A percentile compares a stretch with the other conserved stretches of the same genome.
Evolutionary conservation across 2,329 filamentous ascomycete species (phyloP).

Genomic region (Ustulina deusta): DNA sequence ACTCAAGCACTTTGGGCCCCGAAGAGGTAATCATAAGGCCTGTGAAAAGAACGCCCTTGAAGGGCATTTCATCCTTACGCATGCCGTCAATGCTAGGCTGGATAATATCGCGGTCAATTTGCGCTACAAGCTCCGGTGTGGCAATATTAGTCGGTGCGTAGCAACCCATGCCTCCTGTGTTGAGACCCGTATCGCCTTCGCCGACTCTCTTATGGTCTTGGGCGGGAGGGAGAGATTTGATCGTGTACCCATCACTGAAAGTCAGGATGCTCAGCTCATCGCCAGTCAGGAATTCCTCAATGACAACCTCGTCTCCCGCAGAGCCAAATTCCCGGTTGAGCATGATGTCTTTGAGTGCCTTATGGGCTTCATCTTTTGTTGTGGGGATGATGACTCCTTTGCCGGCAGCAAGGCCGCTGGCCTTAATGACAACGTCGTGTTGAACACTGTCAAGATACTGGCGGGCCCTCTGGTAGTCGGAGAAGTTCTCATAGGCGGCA

Average conservation of each 20-base stretch:
- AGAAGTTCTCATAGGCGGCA: slow-evolving; percentile 90
- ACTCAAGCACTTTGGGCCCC: slow-evolving; percentile 80
- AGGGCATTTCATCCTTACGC: slow-evolving; percentile 80
- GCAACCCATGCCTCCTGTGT: slow-evolving; percentile 98
- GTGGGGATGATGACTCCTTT: slow-evolving; percentile 94
- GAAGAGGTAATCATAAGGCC: slow-evolving; percentile 83
- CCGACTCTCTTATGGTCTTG: slow-evolving; percentile 97
- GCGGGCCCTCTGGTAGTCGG: slow-evolving; percentile 76
- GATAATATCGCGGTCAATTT: slow-evolving; percentile 85
- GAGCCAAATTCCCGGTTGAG: slow-evolving; percentile 84
- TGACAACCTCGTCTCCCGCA: slow-evolving; percentile 91
- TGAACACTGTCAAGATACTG: slow-evolving; percentile 78
- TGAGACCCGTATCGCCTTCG: slow-evolving; percentile 89
- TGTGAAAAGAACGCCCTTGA: slow-evolving; percentile 83
- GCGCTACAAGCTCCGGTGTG: slow-evolving; percentile 78
- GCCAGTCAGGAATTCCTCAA: slow-evolving; percentile 92
- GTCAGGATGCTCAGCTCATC: slow-evolving; percentile 93
- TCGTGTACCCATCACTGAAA: slow-evolving; percentile 89
- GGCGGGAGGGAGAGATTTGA: slow-evolving; percentile 85
- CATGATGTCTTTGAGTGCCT: slow-evolving; percentile 91
- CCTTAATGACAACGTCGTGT: slow-evolving; percentile 92
- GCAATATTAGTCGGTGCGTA: slow-evolving; percentile 91
- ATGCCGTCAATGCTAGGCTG: slow-evolving; percentile 91
- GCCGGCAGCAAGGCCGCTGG: slow-evolving; percentile 88
- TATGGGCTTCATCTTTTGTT: slow-evolving; percentile 83